Evolutionary conservation across 495 filamentous ascomycete species (phyloP).

Genomic region (Friedmanniomyces endolithicus): DNA sequence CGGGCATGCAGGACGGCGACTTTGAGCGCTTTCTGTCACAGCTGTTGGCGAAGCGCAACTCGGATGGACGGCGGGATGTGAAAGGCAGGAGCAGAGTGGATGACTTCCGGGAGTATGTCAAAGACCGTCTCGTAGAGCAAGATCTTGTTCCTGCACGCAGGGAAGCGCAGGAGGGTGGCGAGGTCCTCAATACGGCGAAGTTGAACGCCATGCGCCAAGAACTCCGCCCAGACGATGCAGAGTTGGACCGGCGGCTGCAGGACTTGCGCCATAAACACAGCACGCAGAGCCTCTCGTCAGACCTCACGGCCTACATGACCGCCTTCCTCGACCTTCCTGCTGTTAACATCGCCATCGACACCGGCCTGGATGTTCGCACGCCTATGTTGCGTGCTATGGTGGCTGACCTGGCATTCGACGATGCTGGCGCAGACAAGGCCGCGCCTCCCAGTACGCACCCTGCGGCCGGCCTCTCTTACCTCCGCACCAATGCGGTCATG

Average conservation of each 20-base stretch:
- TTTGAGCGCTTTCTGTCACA: constrained; percentile 54
- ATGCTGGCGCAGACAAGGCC: constrained; percentile 39
- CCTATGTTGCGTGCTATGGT: background rate
- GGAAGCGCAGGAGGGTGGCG: constrained; percentile 15
- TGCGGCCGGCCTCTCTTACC: constrained; percentile 78
- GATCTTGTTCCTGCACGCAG: constrained; percentile 13
- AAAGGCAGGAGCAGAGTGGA: constrained; percentile 7
- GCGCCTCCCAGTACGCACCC: constrained; percentile 81
- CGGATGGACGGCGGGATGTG: background rate
- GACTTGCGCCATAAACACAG: constrained; percentile 11
- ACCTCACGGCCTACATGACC: constrained; percentile 37
- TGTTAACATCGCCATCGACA: background rate
- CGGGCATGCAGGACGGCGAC: constrained; percentile 56
- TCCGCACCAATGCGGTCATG: constrained; percentile 54
- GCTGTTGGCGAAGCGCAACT: constrained; percentile 41
- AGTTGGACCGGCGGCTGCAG: constrained; percentile 15
- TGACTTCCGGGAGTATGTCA: constrained; percentile 38
- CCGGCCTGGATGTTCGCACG: background rate
- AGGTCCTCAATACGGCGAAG: background rate
- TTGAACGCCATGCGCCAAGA: background rate
- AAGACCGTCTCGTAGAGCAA: constrained; percentile 33
- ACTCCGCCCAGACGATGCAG: constrained; percentile 8
- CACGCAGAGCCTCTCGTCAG: constrained; percentile 21
- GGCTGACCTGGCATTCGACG: constrained; percentile 11
- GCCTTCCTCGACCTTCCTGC: constrained; percentile 44